Evolutionary conservation across 75 land plant genomes (phyloP), one percentile per base, ranked within the genome.

Genomic region (Larix kaempferi): DNA sequence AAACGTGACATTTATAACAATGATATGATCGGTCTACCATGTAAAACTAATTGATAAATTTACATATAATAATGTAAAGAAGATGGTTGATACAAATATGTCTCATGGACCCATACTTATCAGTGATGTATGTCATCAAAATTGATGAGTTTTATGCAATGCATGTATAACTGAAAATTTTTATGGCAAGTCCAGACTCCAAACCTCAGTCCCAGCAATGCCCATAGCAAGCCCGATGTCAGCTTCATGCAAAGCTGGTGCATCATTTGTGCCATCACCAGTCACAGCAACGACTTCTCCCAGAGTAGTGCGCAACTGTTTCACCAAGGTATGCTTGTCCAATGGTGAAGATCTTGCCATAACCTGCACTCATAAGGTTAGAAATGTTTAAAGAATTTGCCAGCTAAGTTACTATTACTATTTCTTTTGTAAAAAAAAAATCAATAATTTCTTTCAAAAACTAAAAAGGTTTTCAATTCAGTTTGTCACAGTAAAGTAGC

Each of bases 171-270:
- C 12, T 1, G 54, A 49, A 44, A 44, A 49, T 49, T 49, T 10
- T 49, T 8, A 37, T 13, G 25, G 19, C 55, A 74, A 66, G 16
- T 8, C 23, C 29, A 44, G 55, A 95, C 99, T 8, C 23, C 29
- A 44, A 58, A 95, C 99, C 99, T 97, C 99, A 37, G 99, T 97
- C 73, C 99, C 99, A 77, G 95, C 88, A 74, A 97, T 97, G 33
- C 99, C 99, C 99, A 97, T 97, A 57, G 99, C 98, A 76, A 97
- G 87, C 66, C 99, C 99, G 78, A 97, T 94, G 80, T 96, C 99
- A 71, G 99, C 98, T 80, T 96, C 99, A 83, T 94, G 97, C 77
- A 96, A 90, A 15, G 99, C 99, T 69, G 99, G 99, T 17, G 99
- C 99, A 84, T 96, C 99, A 78, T 96, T 96, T 74, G 99, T 96